Evolutionary conservation across 768 basidiomycete genomes (phyloP).

Genomic region (Rhodosporidiobolus sp.): DNA sequence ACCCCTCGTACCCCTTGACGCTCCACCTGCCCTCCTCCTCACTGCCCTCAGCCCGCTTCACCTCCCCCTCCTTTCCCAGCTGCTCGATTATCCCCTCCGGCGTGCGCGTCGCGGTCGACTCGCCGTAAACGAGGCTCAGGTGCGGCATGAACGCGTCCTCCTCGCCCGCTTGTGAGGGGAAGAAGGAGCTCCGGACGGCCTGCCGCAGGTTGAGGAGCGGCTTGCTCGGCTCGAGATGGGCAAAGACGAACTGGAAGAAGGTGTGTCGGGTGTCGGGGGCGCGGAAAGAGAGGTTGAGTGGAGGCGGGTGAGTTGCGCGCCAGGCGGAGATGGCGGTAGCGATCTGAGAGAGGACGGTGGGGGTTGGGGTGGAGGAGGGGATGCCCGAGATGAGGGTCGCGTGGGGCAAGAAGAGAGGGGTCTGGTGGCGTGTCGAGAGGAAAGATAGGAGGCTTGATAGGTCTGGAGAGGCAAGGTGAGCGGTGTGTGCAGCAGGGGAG

Average conservation of each 20-base stretch:
- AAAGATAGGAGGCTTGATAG: slow-evolving; percentile 8
- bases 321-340: not conserved
- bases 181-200: not conserved
- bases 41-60: not conserved
- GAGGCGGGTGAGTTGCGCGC: not conserved
- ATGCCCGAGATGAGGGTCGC: slow-evolving; percentile 27
- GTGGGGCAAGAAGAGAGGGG: slow-evolving; percentile 15
- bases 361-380: not conserved
- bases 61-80: slow-evolving; percentile 4
- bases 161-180: not conserved
- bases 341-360: not conserved
- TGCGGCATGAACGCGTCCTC: slow-evolving; percentile 34
- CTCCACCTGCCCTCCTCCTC: not conserved
- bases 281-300: not conserved
- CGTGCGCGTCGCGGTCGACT: not conserved
- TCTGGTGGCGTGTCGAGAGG: not conserved
- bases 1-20: not conserved
- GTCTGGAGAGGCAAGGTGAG: not conserved
- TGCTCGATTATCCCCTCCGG: not conserved
- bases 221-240: not conserved
- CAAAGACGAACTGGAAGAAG: slow-evolving; percentile 33
- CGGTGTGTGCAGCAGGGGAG: not conserved
- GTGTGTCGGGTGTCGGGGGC: not conserved
- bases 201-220: not conserved
- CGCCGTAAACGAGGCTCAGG: slow-evolving; percentile 15